Conservation (phyloP, 2,329 filamentous ascomycete species). For the Claviceps pusilla region DNA sequence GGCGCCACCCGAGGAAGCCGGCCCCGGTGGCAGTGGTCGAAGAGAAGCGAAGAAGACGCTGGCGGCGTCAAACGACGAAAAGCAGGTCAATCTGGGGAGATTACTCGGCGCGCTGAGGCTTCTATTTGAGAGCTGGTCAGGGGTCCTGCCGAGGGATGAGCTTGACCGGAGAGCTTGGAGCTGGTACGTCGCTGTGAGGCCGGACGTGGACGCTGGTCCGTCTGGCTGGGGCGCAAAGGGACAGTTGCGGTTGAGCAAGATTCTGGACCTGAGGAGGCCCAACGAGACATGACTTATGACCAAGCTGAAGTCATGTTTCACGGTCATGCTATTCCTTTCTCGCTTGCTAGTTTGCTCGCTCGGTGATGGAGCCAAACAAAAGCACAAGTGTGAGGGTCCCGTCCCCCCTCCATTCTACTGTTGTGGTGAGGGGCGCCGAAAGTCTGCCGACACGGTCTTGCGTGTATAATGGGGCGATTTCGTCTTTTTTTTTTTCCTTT, state of each 20-base stretch:
- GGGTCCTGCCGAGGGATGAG: constrained; percentile 46
- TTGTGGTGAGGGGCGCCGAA: too few relatives aligned
- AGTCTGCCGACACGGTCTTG: too few relatives aligned
- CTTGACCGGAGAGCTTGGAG: constrained; percentile 63
- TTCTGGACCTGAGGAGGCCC: constrained; percentile 40
- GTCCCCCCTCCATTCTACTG: too few relatives aligned
- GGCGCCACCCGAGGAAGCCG: constrained; percentile 16
- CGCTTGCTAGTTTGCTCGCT: too few relatives aligned
- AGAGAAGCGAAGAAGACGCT: constrained; percentile 32
- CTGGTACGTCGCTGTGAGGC: constrained; percentile 67
- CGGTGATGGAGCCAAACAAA: too few relatives aligned
- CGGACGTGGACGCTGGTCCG: constrained; percentile 58
- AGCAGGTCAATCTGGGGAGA: constrained; percentile 52
- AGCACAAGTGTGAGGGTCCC: too few relatives aligned
- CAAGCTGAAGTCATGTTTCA: too few relatives aligned
- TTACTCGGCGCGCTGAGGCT: constrained; percentile 58
- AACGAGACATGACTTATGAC: constrained; percentile 6
- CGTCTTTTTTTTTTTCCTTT: too few relatives aligned
- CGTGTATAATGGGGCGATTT: too few relatives aligned
- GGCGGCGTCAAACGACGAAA: constrained; percentile 40
- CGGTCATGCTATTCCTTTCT: too few relatives aligned
- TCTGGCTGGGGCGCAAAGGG: constrained; percentile 78
- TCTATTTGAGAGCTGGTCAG: constrained; percentile 59
- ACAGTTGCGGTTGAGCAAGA: constrained; percentile 47
- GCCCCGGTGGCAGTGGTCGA: constrained; percentile 2